phyloP scores from a whole-genome alignment of 768 basidiomycete species.

The Kwoniella sp. region DNA sequence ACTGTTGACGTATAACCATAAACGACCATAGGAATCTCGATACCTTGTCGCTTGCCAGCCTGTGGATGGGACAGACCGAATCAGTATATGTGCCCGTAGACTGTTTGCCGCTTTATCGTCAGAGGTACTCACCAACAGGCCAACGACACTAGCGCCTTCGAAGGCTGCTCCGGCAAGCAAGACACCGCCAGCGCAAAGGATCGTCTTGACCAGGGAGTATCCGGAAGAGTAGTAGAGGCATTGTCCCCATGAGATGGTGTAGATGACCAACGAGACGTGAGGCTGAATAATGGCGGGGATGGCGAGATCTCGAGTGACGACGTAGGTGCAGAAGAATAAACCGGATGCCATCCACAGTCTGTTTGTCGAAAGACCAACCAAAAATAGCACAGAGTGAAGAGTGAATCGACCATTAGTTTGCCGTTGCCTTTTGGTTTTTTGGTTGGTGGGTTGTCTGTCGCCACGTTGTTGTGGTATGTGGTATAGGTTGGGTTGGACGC shows the following conservation, averaged over 20 bases:
- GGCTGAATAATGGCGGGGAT: conserved; percentile 65
- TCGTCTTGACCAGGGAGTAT: conserved; percentile 52
- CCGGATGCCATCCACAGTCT: conserved; percentile 65
- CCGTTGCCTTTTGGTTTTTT: neutral
- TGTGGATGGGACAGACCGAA: conserved; percentile 23
- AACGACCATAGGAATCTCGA: conserved; percentile 58
- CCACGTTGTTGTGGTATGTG: neutral
- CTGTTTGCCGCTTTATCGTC: neutral
- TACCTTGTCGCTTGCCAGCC: conserved; percentile 57
- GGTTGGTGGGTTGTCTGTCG: neutral
- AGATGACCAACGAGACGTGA: conserved; percentile 63
- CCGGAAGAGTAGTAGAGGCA: conserved; percentile 68
- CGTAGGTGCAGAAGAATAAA: conserved; percentile 68
- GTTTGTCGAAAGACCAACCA: neutral
- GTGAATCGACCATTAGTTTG: neutral
- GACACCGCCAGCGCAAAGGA: conserved; percentile 56
- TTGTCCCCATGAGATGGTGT: conserved; percentile 68
- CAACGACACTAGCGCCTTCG: conserved; percentile 66
- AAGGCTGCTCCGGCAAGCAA: conserved; percentile 63
- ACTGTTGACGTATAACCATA: conserved; percentile 68
- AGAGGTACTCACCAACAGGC: conserved; percentile 60
- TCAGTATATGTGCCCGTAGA: too few relatives aligned
- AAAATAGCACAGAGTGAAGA: neutral
- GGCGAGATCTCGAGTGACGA: conserved; percentile 66
- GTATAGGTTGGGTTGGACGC: neutral